Base-by-base conservation (phyloP, 768 basidiomycete species). In the Suillus hirtellus region DNA sequence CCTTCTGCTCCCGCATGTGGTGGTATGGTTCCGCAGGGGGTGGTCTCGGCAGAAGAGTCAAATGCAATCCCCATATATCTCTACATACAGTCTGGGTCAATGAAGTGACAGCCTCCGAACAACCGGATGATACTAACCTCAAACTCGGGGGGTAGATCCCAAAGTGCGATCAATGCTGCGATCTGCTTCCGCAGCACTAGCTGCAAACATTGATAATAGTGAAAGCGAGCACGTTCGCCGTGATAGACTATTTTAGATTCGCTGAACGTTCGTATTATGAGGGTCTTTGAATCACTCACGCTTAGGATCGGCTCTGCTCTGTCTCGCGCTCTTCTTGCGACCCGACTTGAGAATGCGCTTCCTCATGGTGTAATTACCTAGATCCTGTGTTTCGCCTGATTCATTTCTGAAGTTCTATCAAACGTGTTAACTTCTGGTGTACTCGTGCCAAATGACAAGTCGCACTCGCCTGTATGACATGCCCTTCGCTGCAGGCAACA, bases 401-500 rank as follows among this genome's bases (percentile, higher is more conserved):
- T 97, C 95, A 50, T 87, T 89, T 58, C 93, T 81, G 74, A 95
- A 95, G 69, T 89, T 87, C 94, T 96, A 66, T 44, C 17, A 11
- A 35, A 59, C 11, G 55, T 38, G 38, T 46, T 19, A 55, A 40
- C 10, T 46, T 34, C 38, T 37, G 31, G 61, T 7, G 37, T n/a
- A 15, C 50, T 15, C 24, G 15, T 24, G 38, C 11, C n/a, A 40
- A 42, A 63, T 21, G 40, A 63, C 8, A 60, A 63, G 8, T 55
- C 19, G 34, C 27, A 68, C 77, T 67, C 72, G 93, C 94, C 83
- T 93, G 91, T 37, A 95, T 83, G 64, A 96, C 85, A 74, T 97
- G 95, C 11, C 95, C 95, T 71, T 97, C 95, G 67, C 88, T 90
- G 75, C 95, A 97, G 2, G 89, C 88, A 49, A 95, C 84, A 49